Evolutionary conservation across 2,329 filamentous ascomycete genomes (phyloP).

Genomic region (Coleophoma eucalyptorum): DNA sequence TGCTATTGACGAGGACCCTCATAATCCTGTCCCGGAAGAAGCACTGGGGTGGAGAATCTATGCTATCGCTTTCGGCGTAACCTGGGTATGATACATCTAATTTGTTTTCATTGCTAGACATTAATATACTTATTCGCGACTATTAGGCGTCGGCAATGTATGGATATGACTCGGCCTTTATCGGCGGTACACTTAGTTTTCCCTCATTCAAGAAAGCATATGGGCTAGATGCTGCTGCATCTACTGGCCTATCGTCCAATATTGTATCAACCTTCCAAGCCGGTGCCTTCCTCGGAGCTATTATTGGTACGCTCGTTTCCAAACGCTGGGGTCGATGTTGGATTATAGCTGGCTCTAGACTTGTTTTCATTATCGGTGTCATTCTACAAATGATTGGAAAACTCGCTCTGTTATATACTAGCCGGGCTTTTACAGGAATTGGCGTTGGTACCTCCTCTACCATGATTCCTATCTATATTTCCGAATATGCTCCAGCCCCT

Average conservation of each 20-base stretch:
- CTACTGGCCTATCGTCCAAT: conserved; percentile 47
- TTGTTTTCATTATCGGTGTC: conserved; percentile 28
- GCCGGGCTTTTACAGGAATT: conserved; percentile 38
- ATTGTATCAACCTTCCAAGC: conserved; percentile 60
- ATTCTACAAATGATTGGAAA: conserved; percentile 20
- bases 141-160: conserved; percentile 11
- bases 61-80: neutral
- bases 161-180: conserved; percentile 49
- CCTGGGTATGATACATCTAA: neutral
- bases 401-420: conserved; percentile 39
- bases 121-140: neutral
- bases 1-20: neutral
- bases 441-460: conserved; percentile 40
- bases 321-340: conserved; percentile 38
- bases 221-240: conserved; percentile 36
- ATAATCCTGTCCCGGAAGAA: neutral
- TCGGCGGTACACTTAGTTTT: conserved; percentile 57
- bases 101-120: neutral
- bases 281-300: conserved; percentile 59
- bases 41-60: neutral
- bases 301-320: conserved; percentile 39
- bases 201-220: conserved; percentile 54
- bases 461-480: conserved; percentile 32
- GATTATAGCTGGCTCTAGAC: conserved; percentile 33
- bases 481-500: conserved; percentile 33